Conservation (phyloP, 2,329 filamentous ascomycete genomes). For the Scleromitrula shiraiana region DNA sequence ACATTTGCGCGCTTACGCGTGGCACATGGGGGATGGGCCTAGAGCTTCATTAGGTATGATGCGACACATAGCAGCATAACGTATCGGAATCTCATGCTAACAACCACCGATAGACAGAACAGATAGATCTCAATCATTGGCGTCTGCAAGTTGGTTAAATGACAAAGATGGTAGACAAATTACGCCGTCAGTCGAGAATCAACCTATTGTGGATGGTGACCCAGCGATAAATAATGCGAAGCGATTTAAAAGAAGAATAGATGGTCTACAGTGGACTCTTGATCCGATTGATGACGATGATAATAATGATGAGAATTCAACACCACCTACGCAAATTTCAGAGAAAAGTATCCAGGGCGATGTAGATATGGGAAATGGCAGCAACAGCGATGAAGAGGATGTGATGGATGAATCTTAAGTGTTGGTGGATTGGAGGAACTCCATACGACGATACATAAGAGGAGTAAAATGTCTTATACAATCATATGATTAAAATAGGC, state of each 20-base stretch:
- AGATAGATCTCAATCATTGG: not conserved
- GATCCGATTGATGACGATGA: conserved; percentile 4
- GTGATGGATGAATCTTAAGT: not conserved
- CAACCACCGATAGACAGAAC: conserved; percentile 6
- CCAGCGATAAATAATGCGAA: conserved; percentile 19
- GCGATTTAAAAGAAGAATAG: conserved; percentile 15
- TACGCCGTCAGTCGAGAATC: conserved; percentile 47
- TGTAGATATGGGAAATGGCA: not conserved
- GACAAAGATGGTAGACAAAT: conserved; percentile 46
- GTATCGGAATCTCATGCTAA: too few relatives aligned
- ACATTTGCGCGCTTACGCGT: conserved; percentile 47
- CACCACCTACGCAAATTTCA: not conserved
- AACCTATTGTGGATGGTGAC: conserved; percentile 39
- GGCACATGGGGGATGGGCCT: conserved; percentile 54
- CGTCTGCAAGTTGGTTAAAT: conserved; percentile 37
- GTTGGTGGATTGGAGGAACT: not conserved
- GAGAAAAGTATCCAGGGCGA: not conserved
- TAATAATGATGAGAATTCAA: not conserved
- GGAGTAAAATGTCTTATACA: too few relatives aligned
- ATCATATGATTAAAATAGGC: too few relatives aligned
- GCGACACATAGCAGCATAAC: too few relatives aligned
- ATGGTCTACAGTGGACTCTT: conserved; percentile 9
- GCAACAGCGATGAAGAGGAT: not conserved
- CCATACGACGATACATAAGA: too few relatives aligned
- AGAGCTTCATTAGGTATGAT: conserved; percentile 25